These are phyloP conservation scores for Saccharomyces eubayanus DNA, from an alignment of 805 yeast species.

Conservation along the genomic window DNA sequence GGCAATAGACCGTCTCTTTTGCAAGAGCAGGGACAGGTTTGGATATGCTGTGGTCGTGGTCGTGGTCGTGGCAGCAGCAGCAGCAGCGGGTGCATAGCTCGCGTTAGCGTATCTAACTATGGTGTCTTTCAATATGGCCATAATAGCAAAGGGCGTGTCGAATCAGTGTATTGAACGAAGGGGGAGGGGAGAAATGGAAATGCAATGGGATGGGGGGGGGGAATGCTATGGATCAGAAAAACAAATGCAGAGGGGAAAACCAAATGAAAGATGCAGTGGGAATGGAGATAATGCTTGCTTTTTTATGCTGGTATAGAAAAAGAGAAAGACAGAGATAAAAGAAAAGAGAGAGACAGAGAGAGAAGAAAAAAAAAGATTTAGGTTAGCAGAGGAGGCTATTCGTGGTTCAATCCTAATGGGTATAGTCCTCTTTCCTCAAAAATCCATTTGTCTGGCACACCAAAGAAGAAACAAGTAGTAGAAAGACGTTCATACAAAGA, in stretches of 20 bases:
- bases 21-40: slow-evolving; percentile 8
- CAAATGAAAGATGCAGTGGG: not conserved
- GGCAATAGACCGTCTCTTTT: slow-evolving; percentile 16
- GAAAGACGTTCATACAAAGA: too few relatives aligned
- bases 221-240: not conserved
- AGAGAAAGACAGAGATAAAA: not conserved
- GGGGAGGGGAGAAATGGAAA: not conserved
- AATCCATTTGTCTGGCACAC: not conserved
- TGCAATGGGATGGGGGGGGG: not conserved
- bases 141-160: not conserved
- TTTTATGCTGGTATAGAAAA: not conserved
- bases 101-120: not conserved
- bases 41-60: not conserved
- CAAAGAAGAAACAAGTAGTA: not conserved
- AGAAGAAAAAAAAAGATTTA: not conserved
- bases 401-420: not conserved
- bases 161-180: not conserved
- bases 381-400: not conserved
- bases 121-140: not conserved
- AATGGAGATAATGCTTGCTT: not conserved
- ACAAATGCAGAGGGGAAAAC: not conserved
- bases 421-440: not conserved
- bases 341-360: not conserved
- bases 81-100: not conserved
- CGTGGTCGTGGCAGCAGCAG: not conserved